Conservation (phyloP, 345 rosid genomes). For the Brassica cretica region DNA sequence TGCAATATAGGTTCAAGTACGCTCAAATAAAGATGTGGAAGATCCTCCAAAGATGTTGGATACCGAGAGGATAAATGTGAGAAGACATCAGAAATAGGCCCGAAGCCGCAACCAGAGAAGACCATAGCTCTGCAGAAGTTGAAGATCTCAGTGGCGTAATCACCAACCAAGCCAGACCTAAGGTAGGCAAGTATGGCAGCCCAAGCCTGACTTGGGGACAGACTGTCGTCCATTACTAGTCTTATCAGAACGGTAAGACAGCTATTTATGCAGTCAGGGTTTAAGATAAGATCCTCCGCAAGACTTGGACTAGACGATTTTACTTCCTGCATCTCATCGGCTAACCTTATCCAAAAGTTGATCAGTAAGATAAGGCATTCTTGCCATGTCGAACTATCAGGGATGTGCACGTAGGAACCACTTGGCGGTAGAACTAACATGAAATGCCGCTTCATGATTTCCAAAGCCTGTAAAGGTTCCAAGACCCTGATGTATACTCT, state of each 20-base stretch:
- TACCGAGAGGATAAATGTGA: constrained; percentile 48
- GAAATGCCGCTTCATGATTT: constrained; percentile 63
- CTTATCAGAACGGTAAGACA: constrained; percentile 66
- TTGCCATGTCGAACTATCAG: constrained; percentile 94
- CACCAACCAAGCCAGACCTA: constrained; percentile 54
- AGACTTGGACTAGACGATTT: constrained; percentile 40
- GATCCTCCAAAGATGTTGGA: constrained; percentile 44
- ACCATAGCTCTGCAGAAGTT: constrained; percentile 77
- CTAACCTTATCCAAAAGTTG: constrained; percentile 76
- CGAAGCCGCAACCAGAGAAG: constrained; percentile 82
- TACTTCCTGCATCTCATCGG: constrained; percentile 75
- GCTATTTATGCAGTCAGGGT: constrained; percentile 57
- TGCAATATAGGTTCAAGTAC: constrained; percentile 65
- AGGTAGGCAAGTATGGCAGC: constrained; percentile 56
- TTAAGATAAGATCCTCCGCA: constrained; percentile 42
- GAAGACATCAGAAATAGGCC: constrained; percentile 68
- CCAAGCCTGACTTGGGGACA: constrained; percentile 95
- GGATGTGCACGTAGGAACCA: constrained; percentile 50
- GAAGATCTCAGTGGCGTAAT: constrained; percentile 48
- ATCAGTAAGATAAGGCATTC: constrained; percentile 76
- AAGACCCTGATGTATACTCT: constrained; percentile 58
- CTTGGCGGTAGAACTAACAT: constrained; percentile 47
- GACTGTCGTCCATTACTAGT: constrained; percentile 80
- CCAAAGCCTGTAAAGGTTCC: constrained; percentile 63
- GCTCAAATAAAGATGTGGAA: constrained; percentile 58